These are phyloP conservation scores for Leishmania amazonensis DNA, from an alignment of 208 protist genomes.

Conservation along the genomic window DNA sequence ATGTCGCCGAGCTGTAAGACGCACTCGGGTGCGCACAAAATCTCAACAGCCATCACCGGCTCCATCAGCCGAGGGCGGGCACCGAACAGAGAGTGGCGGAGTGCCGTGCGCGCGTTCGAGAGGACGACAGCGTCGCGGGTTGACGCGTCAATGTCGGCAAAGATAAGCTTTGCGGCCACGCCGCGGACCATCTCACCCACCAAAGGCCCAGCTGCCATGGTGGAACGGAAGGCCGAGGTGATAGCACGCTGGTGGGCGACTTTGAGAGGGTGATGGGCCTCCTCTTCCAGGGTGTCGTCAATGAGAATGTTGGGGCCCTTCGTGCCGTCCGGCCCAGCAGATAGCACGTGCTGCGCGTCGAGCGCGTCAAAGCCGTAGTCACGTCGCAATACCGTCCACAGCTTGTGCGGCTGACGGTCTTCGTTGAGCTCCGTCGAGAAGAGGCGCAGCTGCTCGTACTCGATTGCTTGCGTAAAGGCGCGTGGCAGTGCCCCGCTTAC, in stretches of 20 bases:
- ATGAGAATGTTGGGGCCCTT: slow-evolving; percentile 96
- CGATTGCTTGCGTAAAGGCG: slow-evolving; percentile 47
- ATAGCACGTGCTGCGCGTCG: slow-evolving; percentile 93
- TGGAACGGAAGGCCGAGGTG: slow-evolving; percentile 68
- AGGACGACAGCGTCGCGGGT: slow-evolving; percentile 62
- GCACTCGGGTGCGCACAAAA: slow-evolving; percentile 90
- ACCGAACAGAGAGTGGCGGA: slow-evolving; percentile 96
- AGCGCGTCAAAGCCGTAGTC: slow-evolving; percentile 97
- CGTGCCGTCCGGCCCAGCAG: slow-evolving; percentile 89
- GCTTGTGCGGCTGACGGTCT: slow-evolving; percentile 12
- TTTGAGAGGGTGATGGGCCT: slow-evolving; percentile 42
- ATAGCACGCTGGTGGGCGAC: slow-evolving; percentile 95
- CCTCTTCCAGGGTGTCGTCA: slow-evolving; percentile 96
- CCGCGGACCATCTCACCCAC: slow-evolving; percentile 95
- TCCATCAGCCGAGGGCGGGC: slow-evolving; percentile 98
- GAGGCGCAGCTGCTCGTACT: slow-evolving; percentile 58
- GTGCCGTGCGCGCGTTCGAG: slow-evolving; percentile 89
- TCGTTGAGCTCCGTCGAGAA: slow-evolving; percentile 22
- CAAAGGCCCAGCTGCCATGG: slow-evolving; percentile 94
- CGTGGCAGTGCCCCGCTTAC: slow-evolving; percentile 46
- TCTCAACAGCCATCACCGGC: slow-evolving; percentile 96
- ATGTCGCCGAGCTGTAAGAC: slow-evolving; percentile 86
- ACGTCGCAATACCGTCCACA: slow-evolving; percentile 59
- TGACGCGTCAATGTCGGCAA: slow-evolving; percentile 47
- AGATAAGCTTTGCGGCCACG: slow-evolving; percentile 55